Evolutionary conservation across 306 rosid genomes (phyloP), one percentile per base, ranked within the genome.

Genomic region (Cicer judaicum): DNA sequence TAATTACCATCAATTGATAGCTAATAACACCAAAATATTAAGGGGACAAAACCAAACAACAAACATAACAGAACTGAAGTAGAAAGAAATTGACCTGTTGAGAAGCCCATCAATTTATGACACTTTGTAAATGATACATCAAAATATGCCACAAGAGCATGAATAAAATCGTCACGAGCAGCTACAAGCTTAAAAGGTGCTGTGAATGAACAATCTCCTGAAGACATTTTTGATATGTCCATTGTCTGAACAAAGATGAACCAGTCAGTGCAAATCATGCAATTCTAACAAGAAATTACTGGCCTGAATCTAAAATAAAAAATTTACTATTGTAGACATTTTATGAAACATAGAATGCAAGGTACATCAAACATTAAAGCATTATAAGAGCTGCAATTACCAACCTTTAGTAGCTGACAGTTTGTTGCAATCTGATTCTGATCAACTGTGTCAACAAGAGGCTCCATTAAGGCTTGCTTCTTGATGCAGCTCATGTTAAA

Each of bases 401-500:
- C 42, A 44, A 92, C 99, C 97, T 94, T 94, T 49, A 94, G 97
- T 56, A 90, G 85, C 82, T 90, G 97, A 79, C 96, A 85, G 70
- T 88, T 94, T 7, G 99, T 94, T 72, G 87, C 96, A 75, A 95
- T 90, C 88, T 95, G 97, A 82, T 90, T 92, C 84, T 86, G 94
- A 87, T 92, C 96, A 70, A 95, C 99, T 5, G 89, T 90, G 85
- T 95, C 99, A 77, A 95, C 98, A 79, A 95, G 91, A 69, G 99
- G 99, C 91, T 95, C 99, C 85, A 83, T 86, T 84, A 95, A 81
- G 48, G 99, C 99, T 84, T 92, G 95, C 84, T 85, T 92, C 90
- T 92, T 95, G 81, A 95, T 95, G 93, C 98, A 95, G 83, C 93
- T 92, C 99, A 95, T 95, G 89, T 92, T 85, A 72, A 95, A 95